Evolutionary conservation across 495 filamentous ascomycete species (phyloP), one percentile per base, ranked within the genome.

Genomic region (Penicillium dipodomyicola): DNA sequence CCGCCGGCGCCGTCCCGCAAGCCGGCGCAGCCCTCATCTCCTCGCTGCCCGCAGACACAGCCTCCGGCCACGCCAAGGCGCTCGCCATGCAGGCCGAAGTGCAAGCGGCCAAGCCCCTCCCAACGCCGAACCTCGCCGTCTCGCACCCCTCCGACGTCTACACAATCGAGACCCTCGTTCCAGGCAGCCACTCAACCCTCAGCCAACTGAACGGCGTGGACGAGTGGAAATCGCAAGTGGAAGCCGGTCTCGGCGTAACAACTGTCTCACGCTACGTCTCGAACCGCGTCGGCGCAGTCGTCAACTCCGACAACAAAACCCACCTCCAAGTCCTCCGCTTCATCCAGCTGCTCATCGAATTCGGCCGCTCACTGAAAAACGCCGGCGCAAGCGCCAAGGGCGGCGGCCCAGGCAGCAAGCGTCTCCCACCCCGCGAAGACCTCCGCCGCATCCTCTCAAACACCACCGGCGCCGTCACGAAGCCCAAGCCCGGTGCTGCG

Each of bases 121-220:
- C 94, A 2, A 81, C 76, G 12, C 81, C 88, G 44, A 90, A 97
- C 67, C 77, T 86, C 44, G 78, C 82, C 2, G 92, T 90, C 22
- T 71, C 78, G 29, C 83, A 84, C 20, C 82, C 90, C n/a, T 80
- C 83, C 12, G 90, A 96, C 37, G 91, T 96, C 39, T 98, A 98
- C 70, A 70, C 87, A 2, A 70, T 89, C 43, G 80, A 86, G 23
- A 74, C 75, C 12, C 72, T 98, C 43, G 84, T 96, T 22, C 72
- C 73, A 8, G 73, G 75, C 45, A 73, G 76, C 39, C 54, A 72
- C 42, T 61, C 72, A 19, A 80, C 75, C 35, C 70, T 86, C 61
- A 80, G 79, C 49, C 71, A 79, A 39, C 77, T 92, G 20, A 83
- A 82, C 14, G 67, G 69, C 40, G 79, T 92, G 33, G 82, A 83